Conservation (phyloP, 1,284 basidiomycete genomes). For the Trichosporon sp. region DNA sequence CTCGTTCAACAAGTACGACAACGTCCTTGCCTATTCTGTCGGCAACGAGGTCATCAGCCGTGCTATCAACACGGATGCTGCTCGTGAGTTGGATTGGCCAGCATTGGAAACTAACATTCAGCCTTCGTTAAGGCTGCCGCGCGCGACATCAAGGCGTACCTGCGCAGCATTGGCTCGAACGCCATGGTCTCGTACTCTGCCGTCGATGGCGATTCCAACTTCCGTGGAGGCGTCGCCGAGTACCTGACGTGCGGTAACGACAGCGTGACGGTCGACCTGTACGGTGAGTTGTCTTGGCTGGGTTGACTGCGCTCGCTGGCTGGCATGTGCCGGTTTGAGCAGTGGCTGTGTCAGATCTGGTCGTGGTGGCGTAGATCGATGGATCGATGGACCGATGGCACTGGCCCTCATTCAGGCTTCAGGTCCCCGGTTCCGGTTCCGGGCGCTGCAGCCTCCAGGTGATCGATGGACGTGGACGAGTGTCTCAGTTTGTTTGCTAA, state of each 20-base stretch:
- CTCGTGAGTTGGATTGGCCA: conserved; percentile 44
- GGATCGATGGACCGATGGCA: neutral
- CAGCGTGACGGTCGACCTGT: conserved; percentile 68
- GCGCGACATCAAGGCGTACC: conserved; percentile 77
- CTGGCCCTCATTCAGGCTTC: neutral
- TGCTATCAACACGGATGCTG: conserved; percentile 58
- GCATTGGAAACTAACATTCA: conserved; percentile 12
- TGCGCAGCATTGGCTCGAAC: conserved; percentile 62
- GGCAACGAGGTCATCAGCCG: conserved; percentile 79
- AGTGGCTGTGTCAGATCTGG: conserved; percentile 33
- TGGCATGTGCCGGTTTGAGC: too few relatives aligned
- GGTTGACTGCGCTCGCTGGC: too few relatives aligned
- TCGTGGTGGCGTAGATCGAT: neutral
- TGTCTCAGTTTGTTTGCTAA: conserved; percentile 1
- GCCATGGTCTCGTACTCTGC: conserved; percentile 78
- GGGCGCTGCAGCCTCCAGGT: neutral
- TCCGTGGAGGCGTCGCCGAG: conserved; percentile 65
- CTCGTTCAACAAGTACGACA: conserved; percentile 72
- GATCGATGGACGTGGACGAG: too few relatives aligned
- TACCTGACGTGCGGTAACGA: conserved; percentile 77
- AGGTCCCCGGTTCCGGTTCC: neutral
- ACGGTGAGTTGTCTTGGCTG: conserved; percentile 72
- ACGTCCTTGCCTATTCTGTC: conserved; percentile 73
- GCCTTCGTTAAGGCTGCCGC: conserved; percentile 86
- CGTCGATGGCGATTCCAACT: conserved; percentile 65